Evolutionary conservation across 164 flowering plant genomes (phyloP).

Genomic region (Euptelea pleiosperma): DNA sequence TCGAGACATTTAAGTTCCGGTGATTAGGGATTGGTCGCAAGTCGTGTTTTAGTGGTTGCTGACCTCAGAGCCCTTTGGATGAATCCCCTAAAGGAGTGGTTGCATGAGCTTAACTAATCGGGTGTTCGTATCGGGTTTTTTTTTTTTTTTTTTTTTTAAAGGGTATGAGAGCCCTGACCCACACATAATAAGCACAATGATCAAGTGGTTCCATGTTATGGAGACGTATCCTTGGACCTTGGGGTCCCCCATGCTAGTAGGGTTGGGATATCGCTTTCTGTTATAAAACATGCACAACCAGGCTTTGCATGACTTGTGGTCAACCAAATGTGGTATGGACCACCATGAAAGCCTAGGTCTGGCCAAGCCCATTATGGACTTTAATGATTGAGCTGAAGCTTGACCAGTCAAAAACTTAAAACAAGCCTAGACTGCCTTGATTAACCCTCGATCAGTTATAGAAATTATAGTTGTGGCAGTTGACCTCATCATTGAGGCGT

Average conservation of each 20-base stretch:
- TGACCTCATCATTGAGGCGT: background rate
- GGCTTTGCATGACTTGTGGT: background rate
- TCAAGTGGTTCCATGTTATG: background rate
- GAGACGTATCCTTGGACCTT: no score
- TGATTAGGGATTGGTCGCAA: no score
- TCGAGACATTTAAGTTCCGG: no score
- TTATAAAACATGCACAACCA: background rate
- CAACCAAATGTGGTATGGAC: background rate
- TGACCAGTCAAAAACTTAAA: background rate
- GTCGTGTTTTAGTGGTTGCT: background rate
- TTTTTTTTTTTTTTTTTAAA: background rate
- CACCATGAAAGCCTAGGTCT: background rate
- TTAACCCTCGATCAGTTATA: background rate
- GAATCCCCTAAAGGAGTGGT: background rate
- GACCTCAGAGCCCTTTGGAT: background rate
- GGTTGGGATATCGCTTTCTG: background rate
- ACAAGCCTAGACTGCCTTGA: background rate
- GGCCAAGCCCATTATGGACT: background rate
- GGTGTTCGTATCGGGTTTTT: background rate
- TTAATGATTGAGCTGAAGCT: no score
- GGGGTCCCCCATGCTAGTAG: background rate
- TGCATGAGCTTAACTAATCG: background rate
- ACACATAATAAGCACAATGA: background rate
- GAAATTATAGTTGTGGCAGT: background rate
- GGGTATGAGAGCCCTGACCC: background rate